A percentile compares a stretch with the other conserved stretches of the same genome.
Evolutionary conservation across 1,284 basidiomycete genomes (phyloP).

Genomic region (Xanthoconium separans): DNA sequence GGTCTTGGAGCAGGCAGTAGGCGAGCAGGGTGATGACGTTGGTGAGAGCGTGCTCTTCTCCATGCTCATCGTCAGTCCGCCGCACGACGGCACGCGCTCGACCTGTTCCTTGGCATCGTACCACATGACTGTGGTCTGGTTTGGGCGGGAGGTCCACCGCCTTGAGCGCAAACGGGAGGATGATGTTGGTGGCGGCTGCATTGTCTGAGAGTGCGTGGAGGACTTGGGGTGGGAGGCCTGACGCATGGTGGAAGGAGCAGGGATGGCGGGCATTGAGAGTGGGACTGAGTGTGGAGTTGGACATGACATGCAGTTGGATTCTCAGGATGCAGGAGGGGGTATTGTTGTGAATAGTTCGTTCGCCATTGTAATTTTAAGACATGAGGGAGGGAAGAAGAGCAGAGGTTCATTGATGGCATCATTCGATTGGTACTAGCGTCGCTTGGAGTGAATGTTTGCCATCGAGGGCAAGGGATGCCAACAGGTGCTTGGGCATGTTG

Average conservation of each 20-base stretch:
- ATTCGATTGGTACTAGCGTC: too few relatives aligned
- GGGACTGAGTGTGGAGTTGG: slow-evolving; percentile 10
- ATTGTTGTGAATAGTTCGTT: too few relatives aligned
- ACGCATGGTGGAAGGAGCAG: slow-evolving; percentile 10
- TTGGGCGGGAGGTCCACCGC: slow-evolving; percentile 17
- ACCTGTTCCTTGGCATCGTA: slow-evolving; percentile 34
- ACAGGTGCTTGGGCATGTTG: too few relatives aligned
- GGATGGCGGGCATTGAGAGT: neutral
- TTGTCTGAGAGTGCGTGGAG: slow-evolving; percentile 39
- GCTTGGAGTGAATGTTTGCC: too few relatives aligned
- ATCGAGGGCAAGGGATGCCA: too few relatives aligned
- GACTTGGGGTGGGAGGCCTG: slow-evolving; percentile 35
- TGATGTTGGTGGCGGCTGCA: slow-evolving; percentile 50
- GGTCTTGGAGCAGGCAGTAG: slow-evolving; percentile 27
- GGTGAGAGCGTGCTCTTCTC: too few relatives aligned
- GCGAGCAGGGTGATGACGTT: slow-evolving; percentile 38
- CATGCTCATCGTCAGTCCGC: too few relatives aligned
- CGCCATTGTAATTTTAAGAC: neutral
- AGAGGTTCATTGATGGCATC: too few relatives aligned
- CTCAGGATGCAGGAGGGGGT: too few relatives aligned
- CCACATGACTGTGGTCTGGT: slow-evolving; percentile 43
- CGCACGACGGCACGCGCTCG: slow-evolving; percentile 59
- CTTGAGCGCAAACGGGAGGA: slow-evolving; percentile 47
- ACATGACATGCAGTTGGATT: neutral
- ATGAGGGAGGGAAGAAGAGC: too few relatives aligned